Evolutionary conservation across 208 protist genomes (phyloP).

Genomic region (Crithidia acanthocephali): DNA sequence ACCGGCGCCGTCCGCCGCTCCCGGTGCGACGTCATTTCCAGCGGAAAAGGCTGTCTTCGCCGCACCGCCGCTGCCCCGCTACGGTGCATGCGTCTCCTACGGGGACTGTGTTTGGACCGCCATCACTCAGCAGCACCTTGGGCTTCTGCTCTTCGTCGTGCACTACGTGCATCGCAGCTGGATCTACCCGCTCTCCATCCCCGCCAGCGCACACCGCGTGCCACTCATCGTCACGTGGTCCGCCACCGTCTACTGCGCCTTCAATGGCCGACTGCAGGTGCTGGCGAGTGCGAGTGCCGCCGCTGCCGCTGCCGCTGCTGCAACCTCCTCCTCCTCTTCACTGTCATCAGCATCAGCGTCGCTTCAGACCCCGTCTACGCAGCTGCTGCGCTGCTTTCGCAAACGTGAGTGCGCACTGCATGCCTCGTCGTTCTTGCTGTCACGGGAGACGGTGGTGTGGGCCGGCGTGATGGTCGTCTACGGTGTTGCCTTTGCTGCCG

Average conservation of each 20-base stretch:
- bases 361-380: slow-evolving; percentile 16
- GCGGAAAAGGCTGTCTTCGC: background rate
- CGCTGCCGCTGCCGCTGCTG: slow-evolving; percentile 1
- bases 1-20: background rate
- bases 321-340: background rate
- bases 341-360: background rate
- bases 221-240: slow-evolving; percentile 57
- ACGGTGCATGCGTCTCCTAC: slow-evolving; percentile 24
- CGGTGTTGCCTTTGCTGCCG: slow-evolving; percentile 22
- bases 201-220: slow-evolving; percentile 35
- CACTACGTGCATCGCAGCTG: slow-evolving; percentile 82
- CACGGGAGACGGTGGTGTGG: background rate
- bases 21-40: background rate
- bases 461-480: slow-evolving; percentile 13
- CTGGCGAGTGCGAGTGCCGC: slow-evolving; percentile 44
- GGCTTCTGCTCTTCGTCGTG: slow-evolving; percentile 61
- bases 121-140: slow-evolving; percentile 34
- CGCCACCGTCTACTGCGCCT: slow-evolving; percentile 76
- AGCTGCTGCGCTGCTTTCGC: slow-evolving; percentile 20
- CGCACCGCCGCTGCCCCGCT: background rate
- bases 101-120: slow-evolving; percentile 21
- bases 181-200: slow-evolving; percentile 61
- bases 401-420: background rate
- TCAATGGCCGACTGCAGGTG: slow-evolving; percentile 83
- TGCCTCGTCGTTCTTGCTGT: background rate